These are phyloP conservation scores for Escovopsis weberi DNA, from an alignment of 2,329 filamentous ascomycete genomes.

Conservation along the genomic window DNA sequence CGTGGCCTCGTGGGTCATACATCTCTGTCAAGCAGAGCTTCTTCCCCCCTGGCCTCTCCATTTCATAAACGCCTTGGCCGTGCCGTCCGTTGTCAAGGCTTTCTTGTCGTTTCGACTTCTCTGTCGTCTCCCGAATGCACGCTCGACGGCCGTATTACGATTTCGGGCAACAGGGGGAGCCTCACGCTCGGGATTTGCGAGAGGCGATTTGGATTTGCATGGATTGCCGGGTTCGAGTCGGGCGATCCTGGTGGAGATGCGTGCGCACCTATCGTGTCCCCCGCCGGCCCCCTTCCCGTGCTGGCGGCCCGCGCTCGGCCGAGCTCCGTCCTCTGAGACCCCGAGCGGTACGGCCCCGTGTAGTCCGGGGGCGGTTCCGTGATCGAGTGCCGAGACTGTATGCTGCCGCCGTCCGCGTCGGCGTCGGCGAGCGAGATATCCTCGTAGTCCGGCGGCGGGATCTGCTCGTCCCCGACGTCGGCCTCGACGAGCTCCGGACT, in stretches of 20 bases:
- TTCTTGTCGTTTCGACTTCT: background rate
- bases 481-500: slow-evolving; percentile 38
- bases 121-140: slow-evolving; percentile 1
- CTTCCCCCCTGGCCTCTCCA: too few relatives aligned
- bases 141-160: slow-evolving; percentile 17
- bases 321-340: slow-evolving; percentile 11
- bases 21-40: too few relatives aligned
- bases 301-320: slow-evolving; percentile 1
- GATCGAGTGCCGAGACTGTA: slow-evolving; percentile 26
- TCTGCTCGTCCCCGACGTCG: slow-evolving; percentile 31
- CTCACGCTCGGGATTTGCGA: slow-evolving; percentile 40
- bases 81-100: background rate
- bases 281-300: background rate
- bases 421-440: slow-evolving; percentile 28
- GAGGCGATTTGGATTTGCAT: slow-evolving; percentile 21
- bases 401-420: slow-evolving; percentile 17
- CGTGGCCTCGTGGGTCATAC: too few relatives aligned
- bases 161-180: slow-evolving; percentile 36
- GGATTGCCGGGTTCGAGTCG: slow-evolving; percentile 4
- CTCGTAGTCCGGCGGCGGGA: slow-evolving; percentile 42
- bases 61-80: too few relatives aligned
- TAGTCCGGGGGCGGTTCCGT: slow-evolving; percentile 39
- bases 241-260: too few relatives aligned
- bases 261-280: too few relatives aligned
- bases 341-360: slow-evolving; percentile 22